A percentile compares a stretch with the other conserved stretches of the same genome.
phyloP scores from a whole-genome alignment of 441 rosid species.

The Corymbia calophylla region DNA sequence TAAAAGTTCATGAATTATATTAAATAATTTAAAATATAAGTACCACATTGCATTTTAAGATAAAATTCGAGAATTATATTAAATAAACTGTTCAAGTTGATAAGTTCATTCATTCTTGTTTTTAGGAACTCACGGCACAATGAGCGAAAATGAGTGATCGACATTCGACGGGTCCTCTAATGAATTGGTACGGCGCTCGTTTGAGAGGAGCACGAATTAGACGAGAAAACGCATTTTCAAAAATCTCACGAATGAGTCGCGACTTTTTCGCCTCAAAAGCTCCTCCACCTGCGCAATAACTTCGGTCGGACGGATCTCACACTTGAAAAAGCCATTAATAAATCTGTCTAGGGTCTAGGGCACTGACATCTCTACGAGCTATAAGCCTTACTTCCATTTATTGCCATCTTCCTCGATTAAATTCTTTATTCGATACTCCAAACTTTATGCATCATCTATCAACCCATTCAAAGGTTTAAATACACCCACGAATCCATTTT shows the following conservation, averaged over 20 bases:
- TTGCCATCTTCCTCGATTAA: background rate
- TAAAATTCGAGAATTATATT: rapidly evolving
- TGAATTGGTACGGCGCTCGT: background rate
- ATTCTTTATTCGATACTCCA: background rate
- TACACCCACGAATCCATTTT: background rate
- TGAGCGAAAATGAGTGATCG: background rate
- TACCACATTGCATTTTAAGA: too few species aligned
- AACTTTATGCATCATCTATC: background rate
- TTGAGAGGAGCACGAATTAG: background rate
- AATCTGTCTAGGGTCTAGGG: background rate
- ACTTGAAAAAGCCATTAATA: background rate
- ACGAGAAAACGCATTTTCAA: background rate
- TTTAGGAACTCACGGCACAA: background rate
- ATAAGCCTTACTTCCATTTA: background rate
- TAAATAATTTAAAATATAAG: background rate
- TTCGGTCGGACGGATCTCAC: background rate
- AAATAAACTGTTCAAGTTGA: background rate
- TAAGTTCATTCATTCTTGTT: background rate
- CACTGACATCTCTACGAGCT: background rate
- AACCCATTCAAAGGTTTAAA: background rate
- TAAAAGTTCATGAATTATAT: rapidly evolving
- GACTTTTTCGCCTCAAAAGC: background rate
- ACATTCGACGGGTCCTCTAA: rapidly evolving
- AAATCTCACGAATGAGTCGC: background rate
- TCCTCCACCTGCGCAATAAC: background rate